Base-by-base conservation (phyloP, 768 basidiomycete genomes). In the Podaxis pistillaris region DNA sequence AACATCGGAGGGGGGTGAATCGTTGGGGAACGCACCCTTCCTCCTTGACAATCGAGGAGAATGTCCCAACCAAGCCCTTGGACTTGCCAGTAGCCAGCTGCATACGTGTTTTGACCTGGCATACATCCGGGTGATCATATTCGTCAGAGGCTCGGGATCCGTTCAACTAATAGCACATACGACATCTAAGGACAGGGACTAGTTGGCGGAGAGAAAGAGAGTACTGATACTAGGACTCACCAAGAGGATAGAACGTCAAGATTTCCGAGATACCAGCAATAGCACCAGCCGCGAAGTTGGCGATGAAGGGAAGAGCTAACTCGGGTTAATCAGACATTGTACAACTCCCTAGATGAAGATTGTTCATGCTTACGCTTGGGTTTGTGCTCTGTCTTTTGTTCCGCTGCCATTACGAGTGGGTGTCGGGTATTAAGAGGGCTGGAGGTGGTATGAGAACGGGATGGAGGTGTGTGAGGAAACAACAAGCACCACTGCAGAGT, bases 51-150 rank as follows among this genome's bases (percentile, higher is more conserved):
- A 99, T 98, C 13, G 87, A 81, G 63, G 78, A 79, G 75, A 99
- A 88, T 33, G 86, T 93, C 49, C 93, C 90, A 24, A 97, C 80
- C 68, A 98, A 83, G 5, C 95, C 92, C 50, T 83, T 75, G 38
- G 81, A 76, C 76, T 91, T 93, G 2, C 93, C 93, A 4, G 88
- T 91, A 72, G 92, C 90, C n/a, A 99, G 82, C 73, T 99, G 97
- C 88, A 98, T 96, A 28, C 97, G 92, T 22, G 97, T 99, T 79
- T 99, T 98, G 72, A 98, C 94, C 92, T 94, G 71, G 19, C 11
- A 44, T 44, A 33, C 37, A 38, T 22, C 60, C 60, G 17, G 47
- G 40, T 55, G 61, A 58, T 55, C 37, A 51, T 15, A 60, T 56
- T 51, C 38, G 51, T 24, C 12, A n/a, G 41, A 40, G 22, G 30